Conservation (phyloP, 2,329 filamentous ascomycete genomes). For the Fusarium denticulatum region DNA sequence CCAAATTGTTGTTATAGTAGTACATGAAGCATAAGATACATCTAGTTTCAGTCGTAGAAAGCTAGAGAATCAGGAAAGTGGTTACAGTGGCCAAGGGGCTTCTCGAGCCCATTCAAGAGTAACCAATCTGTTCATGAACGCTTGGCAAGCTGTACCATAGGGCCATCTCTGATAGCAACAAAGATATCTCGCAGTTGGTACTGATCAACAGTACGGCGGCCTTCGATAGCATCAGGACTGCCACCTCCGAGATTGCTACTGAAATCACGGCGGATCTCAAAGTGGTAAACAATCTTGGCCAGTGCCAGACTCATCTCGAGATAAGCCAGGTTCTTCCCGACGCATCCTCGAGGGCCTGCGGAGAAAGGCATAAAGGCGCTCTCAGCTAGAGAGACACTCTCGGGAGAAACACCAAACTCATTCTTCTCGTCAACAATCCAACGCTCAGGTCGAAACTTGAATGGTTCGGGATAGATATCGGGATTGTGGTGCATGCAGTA, state of each 20-base stretch:
- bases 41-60: neutral
- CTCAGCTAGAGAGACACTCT: conserved; percentile 10
- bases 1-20: neutral
- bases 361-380: conserved; percentile 27
- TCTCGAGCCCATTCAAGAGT: neutral
- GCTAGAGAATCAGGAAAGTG: neutral
- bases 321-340: conserved; percentile 35
- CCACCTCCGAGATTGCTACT: conserved; percentile 26
- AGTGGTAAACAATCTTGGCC: conserved; percentile 20
- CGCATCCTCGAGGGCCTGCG: conserved; percentile 19
- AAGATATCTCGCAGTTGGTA: conserved; percentile 30
- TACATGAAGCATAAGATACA: neutral
- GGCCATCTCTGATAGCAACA: conserved; percentile 18
- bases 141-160: conserved; percentile 21
- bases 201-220: conserved; percentile 20
- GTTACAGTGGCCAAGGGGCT: neutral
- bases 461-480: conserved; percentile 17
- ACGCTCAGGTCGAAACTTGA: conserved; percentile 27
- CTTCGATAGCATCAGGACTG: conserved; percentile 1
- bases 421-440: conserved; percentile 20
- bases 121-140: neutral
- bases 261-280: conserved; percentile 14
- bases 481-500: conserved; percentile 32
- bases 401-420: neutral
- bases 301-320: conserved; percentile 30